Base-by-base conservation (phyloP, 2,329 filamentous ascomycete genomes). In the Cytospora chrysosperma region DNA sequence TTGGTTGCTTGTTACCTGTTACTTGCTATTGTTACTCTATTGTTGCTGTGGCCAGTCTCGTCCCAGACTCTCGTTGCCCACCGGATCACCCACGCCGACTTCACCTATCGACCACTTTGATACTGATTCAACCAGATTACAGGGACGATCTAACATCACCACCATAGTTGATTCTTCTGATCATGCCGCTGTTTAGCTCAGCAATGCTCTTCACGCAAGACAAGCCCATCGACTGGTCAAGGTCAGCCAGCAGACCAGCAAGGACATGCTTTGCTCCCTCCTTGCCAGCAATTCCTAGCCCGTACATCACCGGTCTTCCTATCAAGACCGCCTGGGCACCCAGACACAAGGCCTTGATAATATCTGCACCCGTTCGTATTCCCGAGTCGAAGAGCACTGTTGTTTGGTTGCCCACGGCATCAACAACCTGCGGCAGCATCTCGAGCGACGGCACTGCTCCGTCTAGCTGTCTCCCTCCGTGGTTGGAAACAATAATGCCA, bases 331-430 rank as follows among this genome's bases (percentile, higher is more conserved):
- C 82, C 68, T 85, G 81, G 0, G 84, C 86, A 1, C 85, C 79
- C 74, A 84, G 63, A 74, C 79, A 70, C 75, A 82, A 71, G 1
- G 83, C 84, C 70, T 87, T 87, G 73, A 87, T 81, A 13, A 86
- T 77, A 70, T 87, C 84, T 0, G 78, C 81, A 0, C 83, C 85
- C 17, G 80, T 78, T 47, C 84, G 70, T 34, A 87, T 80, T 0
- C 85, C 84, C 13, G 79, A 82, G 68, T 90, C 88, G 19, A 90
- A 82, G 51, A 89, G 79, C 24, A 90, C 78, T 0, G 82, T 82
- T n/a, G 88, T 76, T 63, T 79, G 80, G 21, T 80, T 79, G 2
- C 88, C 84, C 0, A 87, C 86, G 0, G 84, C 85, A 4, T 87
- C 84, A 65, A 85, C 82, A 65, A 89, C 85, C 67, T 86, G 80